phyloP scores from a whole-genome alignment of 805 yeast species.

The Yarrowia sp. region DNA sequence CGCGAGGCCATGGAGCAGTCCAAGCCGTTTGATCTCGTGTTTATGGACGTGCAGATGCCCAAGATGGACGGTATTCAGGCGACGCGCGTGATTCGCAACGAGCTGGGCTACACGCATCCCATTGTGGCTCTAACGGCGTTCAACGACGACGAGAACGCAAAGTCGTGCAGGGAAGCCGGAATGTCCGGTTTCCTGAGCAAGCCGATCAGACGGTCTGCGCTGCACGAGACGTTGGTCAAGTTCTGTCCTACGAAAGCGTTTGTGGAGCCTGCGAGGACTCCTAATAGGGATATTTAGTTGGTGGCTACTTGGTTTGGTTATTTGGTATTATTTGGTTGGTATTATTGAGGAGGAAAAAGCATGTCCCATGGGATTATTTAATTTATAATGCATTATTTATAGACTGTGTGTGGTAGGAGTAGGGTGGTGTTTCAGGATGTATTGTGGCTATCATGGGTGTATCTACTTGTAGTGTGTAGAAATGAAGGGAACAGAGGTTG shows the following conservation, averaged over 20 bases:
- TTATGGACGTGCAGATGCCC: constrained; percentile 39
- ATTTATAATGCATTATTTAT: constrained; percentile 15
- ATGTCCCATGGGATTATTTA: neutral
- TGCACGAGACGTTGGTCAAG: constrained; percentile 54
- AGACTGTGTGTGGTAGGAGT: neutral
- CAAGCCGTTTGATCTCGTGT: constrained; percentile 32
- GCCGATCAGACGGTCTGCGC: constrained; percentile 73
- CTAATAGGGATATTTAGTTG: constrained; percentile 6
- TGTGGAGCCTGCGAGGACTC: constrained; percentile 26
- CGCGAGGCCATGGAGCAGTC: constrained; percentile 44
- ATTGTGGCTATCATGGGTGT: too few relatives aligned
- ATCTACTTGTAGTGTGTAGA: too few relatives aligned
- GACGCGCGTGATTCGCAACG: constrained; percentile 53
- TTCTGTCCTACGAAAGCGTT: constrained; percentile 34
- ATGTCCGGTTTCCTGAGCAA: constrained; percentile 86
- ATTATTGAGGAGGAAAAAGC: neutral
- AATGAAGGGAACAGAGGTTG: too few relatives aligned
- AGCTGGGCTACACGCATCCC: constrained; percentile 63
- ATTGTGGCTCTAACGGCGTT: constrained; percentile 91
- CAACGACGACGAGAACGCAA: constrained; percentile 82
- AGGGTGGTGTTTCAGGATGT: too few relatives aligned
- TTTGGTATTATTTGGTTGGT: too few relatives aligned
- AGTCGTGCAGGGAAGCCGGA: constrained; percentile 74
- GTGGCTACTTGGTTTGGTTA: too few relatives aligned
- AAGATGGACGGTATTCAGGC: constrained; percentile 37